Evolutionary conservation across 163 green algal genomes (phyloP).

Genomic region (Scenedesmus sp.): DNA sequence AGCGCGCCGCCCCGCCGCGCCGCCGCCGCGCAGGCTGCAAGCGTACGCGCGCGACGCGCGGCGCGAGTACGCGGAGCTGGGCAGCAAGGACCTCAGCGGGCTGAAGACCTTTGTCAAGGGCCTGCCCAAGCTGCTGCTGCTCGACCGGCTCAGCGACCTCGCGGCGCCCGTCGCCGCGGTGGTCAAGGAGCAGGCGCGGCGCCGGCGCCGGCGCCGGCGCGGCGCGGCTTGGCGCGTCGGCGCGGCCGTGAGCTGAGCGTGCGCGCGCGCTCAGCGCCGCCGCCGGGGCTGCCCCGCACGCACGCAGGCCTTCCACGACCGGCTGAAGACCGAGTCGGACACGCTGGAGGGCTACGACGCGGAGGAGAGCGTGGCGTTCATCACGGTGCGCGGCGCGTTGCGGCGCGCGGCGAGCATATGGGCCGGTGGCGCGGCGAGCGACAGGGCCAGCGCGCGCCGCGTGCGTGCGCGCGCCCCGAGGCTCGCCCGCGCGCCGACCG

Average conservation of each 20-base stretch:
- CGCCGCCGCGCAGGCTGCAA: conserved; percentile 53
- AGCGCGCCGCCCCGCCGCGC: not conserved
- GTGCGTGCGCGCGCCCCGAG: too few relatives aligned
- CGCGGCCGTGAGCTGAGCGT: too few relatives aligned
- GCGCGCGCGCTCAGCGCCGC: too few relatives aligned
- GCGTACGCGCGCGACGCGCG: conserved; percentile 62
- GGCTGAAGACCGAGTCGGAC: conserved; percentile 73
- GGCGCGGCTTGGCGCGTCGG: too few relatives aligned
- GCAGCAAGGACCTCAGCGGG: conserved; percentile 66
- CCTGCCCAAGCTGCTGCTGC: conserved; percentile 62
- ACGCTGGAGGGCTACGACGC: conserved; percentile 73
- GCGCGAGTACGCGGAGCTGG: conserved; percentile 60
- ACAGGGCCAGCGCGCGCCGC: too few relatives aligned
- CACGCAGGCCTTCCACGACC: conserved; percentile 66
- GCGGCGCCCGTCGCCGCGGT: conserved; percentile 56
- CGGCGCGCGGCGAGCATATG: too few relatives aligned
- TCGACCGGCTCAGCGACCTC: conserved; percentile 65
- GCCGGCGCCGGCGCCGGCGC: too few relatives aligned
- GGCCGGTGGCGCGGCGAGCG: too few relatives aligned
- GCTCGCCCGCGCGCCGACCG: too few relatives aligned
- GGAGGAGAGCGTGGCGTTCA: conserved; percentile 59
- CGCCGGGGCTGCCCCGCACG: too few relatives aligned
- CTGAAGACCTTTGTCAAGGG: conserved; percentile 78
- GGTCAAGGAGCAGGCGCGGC: conserved; percentile 23
- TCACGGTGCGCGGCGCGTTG: conserved; percentile 53